phyloP scores from a whole-genome alignment of 2,329 filamentous ascomycete species.

The Colletotrichum abscissum region DNA sequence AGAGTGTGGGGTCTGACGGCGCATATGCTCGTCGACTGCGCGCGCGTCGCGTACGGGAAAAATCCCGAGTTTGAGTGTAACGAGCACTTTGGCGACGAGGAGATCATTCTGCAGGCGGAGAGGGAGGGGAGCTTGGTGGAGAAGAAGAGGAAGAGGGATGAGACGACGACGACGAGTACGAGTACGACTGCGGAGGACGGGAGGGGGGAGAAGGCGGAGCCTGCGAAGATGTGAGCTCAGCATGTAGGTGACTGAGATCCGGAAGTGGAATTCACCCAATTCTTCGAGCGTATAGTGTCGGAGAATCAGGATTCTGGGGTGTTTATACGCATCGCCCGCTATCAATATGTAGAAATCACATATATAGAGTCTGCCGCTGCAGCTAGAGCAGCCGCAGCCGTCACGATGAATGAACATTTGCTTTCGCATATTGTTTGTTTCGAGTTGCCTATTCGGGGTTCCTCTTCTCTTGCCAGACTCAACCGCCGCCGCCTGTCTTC shows the following conservation, averaged over 20 bases:
- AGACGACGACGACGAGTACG: conserved; percentile 31
- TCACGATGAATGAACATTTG: conserved; percentile 20
- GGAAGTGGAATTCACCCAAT: too few relatives aligned
- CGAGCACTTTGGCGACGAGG: conserved; percentile 62
- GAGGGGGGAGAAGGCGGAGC: conserved; percentile 35
- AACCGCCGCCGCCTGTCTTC: neutral
- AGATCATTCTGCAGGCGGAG: conserved; percentile 59
- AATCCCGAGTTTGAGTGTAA: conserved; percentile 86
- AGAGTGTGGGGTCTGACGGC: conserved; percentile 97
- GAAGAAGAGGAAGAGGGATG: conserved; percentile 50
- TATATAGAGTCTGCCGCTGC: conserved; percentile 18
- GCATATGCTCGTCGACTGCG: conserved; percentile 87
- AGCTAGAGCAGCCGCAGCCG: conserved; percentile 17
- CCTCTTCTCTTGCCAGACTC: neutral
- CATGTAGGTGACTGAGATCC: too few relatives aligned
- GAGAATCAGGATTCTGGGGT: too few relatives aligned
- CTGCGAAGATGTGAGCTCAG: conserved; percentile 32
- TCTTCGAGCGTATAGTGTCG: too few relatives aligned
- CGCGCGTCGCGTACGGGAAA: conserved; percentile 83
- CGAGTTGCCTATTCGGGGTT: too few relatives aligned
- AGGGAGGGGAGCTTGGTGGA: conserved; percentile 57
- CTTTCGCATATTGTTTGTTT: too few relatives aligned
- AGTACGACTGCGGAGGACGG: conserved; percentile 41
- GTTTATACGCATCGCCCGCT: neutral
- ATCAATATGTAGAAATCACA: conserved; percentile 8